Conservation (phyloP, 306 rosid genomes). For the Cicer bijugum region DNA sequence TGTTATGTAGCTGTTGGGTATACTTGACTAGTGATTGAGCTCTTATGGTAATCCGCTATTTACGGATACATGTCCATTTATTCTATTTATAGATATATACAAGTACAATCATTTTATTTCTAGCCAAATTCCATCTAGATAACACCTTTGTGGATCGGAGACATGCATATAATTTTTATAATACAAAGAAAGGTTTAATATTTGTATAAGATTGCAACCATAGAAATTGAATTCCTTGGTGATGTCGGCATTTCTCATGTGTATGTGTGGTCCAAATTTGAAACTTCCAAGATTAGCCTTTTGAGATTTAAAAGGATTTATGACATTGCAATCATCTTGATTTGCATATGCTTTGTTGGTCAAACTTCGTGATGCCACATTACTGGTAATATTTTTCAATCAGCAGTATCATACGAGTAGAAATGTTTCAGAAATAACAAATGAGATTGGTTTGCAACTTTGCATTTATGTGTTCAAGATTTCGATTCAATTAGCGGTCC, state of each 20-base stretch:
- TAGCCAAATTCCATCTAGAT: constrained; percentile 47
- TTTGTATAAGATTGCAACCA: constrained; percentile 71
- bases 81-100: neutral
- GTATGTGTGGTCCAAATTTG: constrained; percentile 22
- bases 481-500: too few species aligned
- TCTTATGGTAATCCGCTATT: neutral
- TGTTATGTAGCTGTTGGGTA: neutral
- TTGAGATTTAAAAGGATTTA: constrained; percentile 30
- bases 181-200: constrained; percentile 61
- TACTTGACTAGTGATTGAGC: neutral
- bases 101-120: neutral
- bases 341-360: constrained; percentile 44
- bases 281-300: constrained; percentile 23
- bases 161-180: constrained; percentile 63
- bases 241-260: constrained; percentile 53
- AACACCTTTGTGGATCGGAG: constrained; percentile 67
- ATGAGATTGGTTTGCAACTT: constrained; percentile 56
- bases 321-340: constrained; percentile 28
- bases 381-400: constrained; percentile 64
- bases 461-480: constrained; percentile 22
- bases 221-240: constrained; percentile 53
- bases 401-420: constrained; percentile 62
- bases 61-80: neutral
- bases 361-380: constrained; percentile 59
- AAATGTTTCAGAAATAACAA: constrained; percentile 65